Base-by-base conservation (phyloP, 2,329 filamentous ascomycete species). In the Thielaviopsis euricoi region DNA sequence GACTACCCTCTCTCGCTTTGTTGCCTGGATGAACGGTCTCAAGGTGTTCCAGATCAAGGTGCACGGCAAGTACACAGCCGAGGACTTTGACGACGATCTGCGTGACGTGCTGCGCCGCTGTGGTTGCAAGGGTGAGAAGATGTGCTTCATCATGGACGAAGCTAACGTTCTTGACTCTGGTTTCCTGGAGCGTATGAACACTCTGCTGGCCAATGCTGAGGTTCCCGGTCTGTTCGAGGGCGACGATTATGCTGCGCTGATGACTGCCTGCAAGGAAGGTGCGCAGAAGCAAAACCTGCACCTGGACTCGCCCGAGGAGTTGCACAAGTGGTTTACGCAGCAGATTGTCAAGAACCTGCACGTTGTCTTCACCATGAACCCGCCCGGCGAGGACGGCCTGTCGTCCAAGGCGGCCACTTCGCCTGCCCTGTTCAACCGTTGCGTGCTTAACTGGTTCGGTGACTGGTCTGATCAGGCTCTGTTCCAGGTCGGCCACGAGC, bases 291-390 rank as follows among this genome's bases (percentile, higher is more conserved):
- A 98, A 74, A 93, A 93, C 53, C 78, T 97, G 60, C 82, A 97
- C 60, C 80, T 98, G 1, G 93, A 99, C 72, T 97, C 93, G 1
- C 90, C 95, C 64, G 94, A 99, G 73, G 93, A 99, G 71, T 77
- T 98, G n/a, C 98, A 98, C 78, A 97, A 97, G 74, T 99, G 93
- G 93, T 99, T 99, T 74, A 98, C 94, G 0, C 88, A 95, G 66
- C 93, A 99, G 70, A 97, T 99, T 66, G 87, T 98, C 69, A 95
- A 95, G 76, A 99, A 99, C 67, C 74, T 99, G 48, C 93, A 99
- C 66, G 93, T 99, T 53, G 93, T 99, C 22, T 98, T 99, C 70
- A 99, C 93, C 2, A 99, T 99, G 93, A 99, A 99, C 70, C 93
- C 93, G 15, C 94, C 93, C 0, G 59, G 59, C 48, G 89, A 96